phyloP scores from a whole-genome alignment of 148 eudicot genomes.

The Chenopodium album region DNA sequence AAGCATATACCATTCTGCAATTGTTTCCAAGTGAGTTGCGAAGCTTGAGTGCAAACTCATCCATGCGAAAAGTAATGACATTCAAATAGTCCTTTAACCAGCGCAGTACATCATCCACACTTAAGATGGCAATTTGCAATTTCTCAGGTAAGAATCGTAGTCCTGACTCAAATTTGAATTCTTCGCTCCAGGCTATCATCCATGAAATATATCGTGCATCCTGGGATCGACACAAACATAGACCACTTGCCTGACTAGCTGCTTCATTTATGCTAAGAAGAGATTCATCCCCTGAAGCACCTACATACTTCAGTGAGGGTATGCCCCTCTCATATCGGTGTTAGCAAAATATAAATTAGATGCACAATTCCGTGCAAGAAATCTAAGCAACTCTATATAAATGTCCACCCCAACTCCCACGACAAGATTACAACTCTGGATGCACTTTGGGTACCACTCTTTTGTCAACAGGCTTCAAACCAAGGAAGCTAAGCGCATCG shows the following conservation, averaged over 20 bases:
- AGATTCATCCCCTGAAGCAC: conserved; percentile 27
- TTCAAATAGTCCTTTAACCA: conserved; percentile 35
- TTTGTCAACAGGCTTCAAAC: conserved; percentile 35
- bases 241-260: conserved; percentile 2
- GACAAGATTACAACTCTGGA: conserved; percentile 57
- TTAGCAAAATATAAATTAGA: neutral
- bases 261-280: conserved; percentile 33
- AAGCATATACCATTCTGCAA: conserved; percentile 23
- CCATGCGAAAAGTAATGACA: conserved; percentile 21
- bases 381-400: conserved; percentile 50
- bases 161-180: conserved; percentile 26
- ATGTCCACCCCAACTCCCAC: conserved; percentile 39
- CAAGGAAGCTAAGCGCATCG: conserved; percentile 46
- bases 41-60: conserved; percentile 19
- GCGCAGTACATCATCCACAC: conserved; percentile 6
- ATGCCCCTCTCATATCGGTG: conserved; percentile 23
- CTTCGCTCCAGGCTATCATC: conserved; percentile 45
- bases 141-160: conserved; percentile 34
- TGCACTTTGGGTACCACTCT: conserved; percentile 68
- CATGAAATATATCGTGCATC: conserved; percentile 24
- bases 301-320: conserved; percentile 53
- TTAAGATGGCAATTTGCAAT: conserved; percentile 18
- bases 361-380: conserved; percentile 48
- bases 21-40: neutral
- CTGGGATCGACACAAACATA: conserved; percentile 24